phyloP scores from a whole-genome alignment of 306 rosid species.

The Herpetospermum pedunculosum region DNA sequence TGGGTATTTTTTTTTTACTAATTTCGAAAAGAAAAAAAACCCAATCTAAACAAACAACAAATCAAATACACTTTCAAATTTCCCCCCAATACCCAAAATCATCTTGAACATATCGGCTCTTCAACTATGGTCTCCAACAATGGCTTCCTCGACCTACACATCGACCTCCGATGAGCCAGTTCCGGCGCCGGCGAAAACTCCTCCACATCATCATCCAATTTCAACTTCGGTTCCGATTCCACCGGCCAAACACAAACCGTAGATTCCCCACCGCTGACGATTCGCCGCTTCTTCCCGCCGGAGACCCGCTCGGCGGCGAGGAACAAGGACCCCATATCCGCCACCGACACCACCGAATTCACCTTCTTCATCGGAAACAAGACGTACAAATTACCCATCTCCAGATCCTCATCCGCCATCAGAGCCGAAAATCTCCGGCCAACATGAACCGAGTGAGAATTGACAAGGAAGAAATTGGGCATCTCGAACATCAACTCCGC shows the following conservation, averaged over 20 bases:
- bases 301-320: constrained; percentile 28
- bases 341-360: constrained; percentile 37
- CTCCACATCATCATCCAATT: constrained; percentile 52
- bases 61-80: background rate
- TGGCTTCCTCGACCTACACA: constrained; percentile 73
- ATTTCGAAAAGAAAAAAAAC: background rate
- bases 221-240: constrained; percentile 19
- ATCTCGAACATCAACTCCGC: constrained; percentile 80
- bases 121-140: constrained; percentile 71
- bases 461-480: constrained; percentile 57
- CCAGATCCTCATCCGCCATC: constrained; percentile 67
- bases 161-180: constrained; percentile 44
- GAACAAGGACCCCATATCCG: constrained; percentile 56
- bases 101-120: constrained; percentile 30
- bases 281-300: constrained; percentile 7
- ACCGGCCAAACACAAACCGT: background rate
- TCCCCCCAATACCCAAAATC: background rate
- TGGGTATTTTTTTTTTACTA: background rate
- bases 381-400: constrained; percentile 35
- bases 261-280: background rate
- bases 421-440: constrained; percentile 56
- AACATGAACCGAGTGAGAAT: constrained; percentile 30
- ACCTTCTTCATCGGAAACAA: constrained; percentile 75
- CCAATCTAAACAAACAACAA: background rate
- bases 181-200: constrained; percentile 40